Conservation (phyloP, 1,284 basidiomycete genomes). For the Pterula multifida region DNA sequence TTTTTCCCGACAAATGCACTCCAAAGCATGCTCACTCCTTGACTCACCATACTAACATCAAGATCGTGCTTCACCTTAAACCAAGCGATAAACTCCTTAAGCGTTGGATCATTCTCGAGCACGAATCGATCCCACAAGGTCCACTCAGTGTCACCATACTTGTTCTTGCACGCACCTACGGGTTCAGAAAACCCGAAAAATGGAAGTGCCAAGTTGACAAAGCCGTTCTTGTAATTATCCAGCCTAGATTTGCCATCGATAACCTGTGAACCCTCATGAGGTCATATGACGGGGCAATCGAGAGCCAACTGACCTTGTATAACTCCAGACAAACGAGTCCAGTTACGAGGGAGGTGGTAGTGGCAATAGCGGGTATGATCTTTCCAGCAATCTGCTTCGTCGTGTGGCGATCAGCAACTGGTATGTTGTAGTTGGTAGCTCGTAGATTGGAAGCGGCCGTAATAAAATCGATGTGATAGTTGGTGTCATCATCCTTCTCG, state of each 20-base stretch:
- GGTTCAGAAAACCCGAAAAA: slow-evolving; percentile 99
- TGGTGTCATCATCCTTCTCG: slow-evolving; percentile 98
- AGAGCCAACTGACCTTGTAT: slow-evolving; percentile 62
- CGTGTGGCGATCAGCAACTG: slow-evolving; percentile 80
- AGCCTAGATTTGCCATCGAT: slow-evolving; percentile 91
- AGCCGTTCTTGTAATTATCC: slow-evolving; percentile 97
- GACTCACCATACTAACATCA: slow-evolving; percentile 91
- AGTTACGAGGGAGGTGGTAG: slow-evolving; percentile 91
- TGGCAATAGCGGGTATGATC: slow-evolving; percentile 99
- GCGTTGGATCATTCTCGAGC: slow-evolving; percentile 81
- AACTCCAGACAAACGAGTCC: slow-evolving; percentile 95
- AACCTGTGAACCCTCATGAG: slow-evolving; percentile 37
- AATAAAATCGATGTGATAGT: slow-evolving; percentile 99
- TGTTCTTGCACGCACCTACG: slow-evolving; percentile 83
- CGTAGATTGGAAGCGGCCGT: slow-evolving; percentile 96
- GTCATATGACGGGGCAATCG: slow-evolving; percentile 1
- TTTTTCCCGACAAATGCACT: slow-evolving; percentile 85
- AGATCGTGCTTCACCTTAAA: slow-evolving; percentile 83
- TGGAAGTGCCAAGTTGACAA: slow-evolving; percentile 94
- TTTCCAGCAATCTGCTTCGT: slow-evolving; percentile 99
- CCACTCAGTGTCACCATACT: slow-evolving; percentile 86
- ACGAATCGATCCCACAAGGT: slow-evolving; percentile 98
- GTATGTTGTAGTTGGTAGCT: slow-evolving; percentile 92
- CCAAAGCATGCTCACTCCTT: slow-evolving; percentile 97
- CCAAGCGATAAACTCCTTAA: slow-evolving; percentile 78